Base-by-base conservation (phyloP, 352 stramenopile genomes). In the Phytophthora palmivora region DNA sequence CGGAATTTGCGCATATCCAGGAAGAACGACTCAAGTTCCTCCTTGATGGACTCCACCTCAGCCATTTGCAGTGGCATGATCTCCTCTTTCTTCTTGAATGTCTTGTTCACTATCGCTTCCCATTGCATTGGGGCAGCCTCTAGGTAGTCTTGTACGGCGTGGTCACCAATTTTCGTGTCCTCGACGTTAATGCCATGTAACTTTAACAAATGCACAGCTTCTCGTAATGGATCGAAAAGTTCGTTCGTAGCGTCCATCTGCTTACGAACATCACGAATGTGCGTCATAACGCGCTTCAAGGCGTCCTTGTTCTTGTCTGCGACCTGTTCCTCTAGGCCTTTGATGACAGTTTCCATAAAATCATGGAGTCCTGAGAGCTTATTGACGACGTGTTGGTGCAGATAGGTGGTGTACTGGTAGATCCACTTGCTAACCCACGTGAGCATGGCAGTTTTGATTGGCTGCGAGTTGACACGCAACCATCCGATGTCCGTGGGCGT, bases 71-170 rank as follows among this genome's bases (percentile, higher is more conserved):
- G 82, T 5, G 95, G 95, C 77, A 98, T 87, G 57, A 99, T 99
- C 63, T 98, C 94, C 74, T 99, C 97, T 58, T 99, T 99, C 68
- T 98, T 98, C 66, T 97, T 97, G 72, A 98, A 99, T 16, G 96
- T 98, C 68, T 98, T 98, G 73, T 98, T 99, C 24, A 98, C 93
- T n/a, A 98, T 96, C 6, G 82, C 94, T 63, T 99, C 96, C 97
- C 97, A 99, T 51, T 97, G 91, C 80, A 98, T 92, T 8, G 96
- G 96, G 15, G 94, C 94, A 22, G 97, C 95, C 62, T 99, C 97
- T 18, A 99, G 70, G 70, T 98, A 99, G 43, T 96, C 87, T 39
- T 92, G 85, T 8, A 95, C 81, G 3, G 85, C 77, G 28, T 95
- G 78, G 34, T 90, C 84, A 0, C 80, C 77, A 37, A 95, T 92